A percentile compares a stretch with the other conserved stretches of the same genome.
Conservation (phyloP, 148 eudicot species). For the Fagopyrum esculentum region DNA sequence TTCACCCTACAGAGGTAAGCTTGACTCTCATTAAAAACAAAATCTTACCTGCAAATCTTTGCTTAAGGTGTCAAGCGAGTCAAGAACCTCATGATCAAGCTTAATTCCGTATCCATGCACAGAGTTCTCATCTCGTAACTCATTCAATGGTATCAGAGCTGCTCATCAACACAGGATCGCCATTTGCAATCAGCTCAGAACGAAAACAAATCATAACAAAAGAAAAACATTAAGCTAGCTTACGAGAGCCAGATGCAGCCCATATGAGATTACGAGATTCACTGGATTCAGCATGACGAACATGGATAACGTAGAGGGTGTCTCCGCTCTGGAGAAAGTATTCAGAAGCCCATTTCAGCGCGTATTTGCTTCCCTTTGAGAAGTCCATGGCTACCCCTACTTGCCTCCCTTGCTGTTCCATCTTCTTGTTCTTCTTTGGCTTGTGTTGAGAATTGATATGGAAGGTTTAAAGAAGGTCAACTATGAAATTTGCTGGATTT, state of each 20-base stretch:
- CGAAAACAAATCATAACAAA: not conserved
- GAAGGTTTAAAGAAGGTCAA: not conserved
- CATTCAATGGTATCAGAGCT: slow-evolving; percentile 37
- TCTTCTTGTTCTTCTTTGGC: not conserved
- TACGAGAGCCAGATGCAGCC: slow-evolving; percentile 36
- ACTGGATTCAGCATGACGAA: slow-evolving; percentile 14
- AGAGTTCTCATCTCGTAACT: slow-evolving; percentile 22
- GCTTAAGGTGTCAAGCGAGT: slow-evolving; percentile 18
- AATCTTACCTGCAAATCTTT: slow-evolving; percentile 23
- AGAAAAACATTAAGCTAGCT: not conserved
- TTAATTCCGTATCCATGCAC: slow-evolving; percentile 31
- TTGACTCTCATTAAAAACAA: not conserved
- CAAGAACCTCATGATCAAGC: slow-evolving; percentile 36
- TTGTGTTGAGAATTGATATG: slow-evolving; percentile 2
- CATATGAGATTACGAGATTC: slow-evolving; percentile 43
- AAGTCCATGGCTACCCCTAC: slow-evolving; percentile 43
- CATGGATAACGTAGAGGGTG: slow-evolving; percentile 24
- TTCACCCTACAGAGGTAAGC: not conserved
- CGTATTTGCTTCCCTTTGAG: slow-evolving; percentile 39
- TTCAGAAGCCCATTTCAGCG: slow-evolving; percentile 40
- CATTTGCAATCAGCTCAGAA: not conserved
- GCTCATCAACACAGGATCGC: slow-evolving; percentile 3
- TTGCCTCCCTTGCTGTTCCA: slow-evolving; percentile 19
- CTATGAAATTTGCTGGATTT: slow-evolving; percentile 2
- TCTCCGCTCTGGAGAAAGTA: slow-evolving; percentile 22